Base-by-base conservation (phyloP, 345 rosid species). In the Orychophragmus violaceus region DNA sequence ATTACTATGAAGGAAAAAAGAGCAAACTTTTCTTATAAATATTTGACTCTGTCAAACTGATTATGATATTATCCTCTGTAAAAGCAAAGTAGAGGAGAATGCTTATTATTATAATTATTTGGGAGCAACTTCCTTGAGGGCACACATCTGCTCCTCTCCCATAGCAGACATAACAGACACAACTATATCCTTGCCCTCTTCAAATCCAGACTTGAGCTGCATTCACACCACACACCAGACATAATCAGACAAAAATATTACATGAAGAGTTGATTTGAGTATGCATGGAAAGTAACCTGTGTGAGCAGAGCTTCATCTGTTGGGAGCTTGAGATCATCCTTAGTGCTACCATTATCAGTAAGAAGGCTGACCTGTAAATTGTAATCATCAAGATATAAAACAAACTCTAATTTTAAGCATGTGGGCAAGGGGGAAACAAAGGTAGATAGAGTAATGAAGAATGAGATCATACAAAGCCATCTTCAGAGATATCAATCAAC, bases 91-190 rank as follows among this genome's bases (percentile, higher is more conserved):
- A 64, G 50, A 67, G 32, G 28, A 46, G 6, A 17, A 54, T 54
- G 58, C 4, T 46, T n/a, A 13, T 42, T 19, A 11, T 22, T 10
- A 22, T 48, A 0, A 22, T 67, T 22, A 56, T 60, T 82, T 85
- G 12, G 95, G 87, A 54, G 86, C 84, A 78, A 85, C 83, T 72
- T 85, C 95, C 80, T 85, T 86, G 17, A 84, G 76, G 60, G 84
- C 81, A 63, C 85, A 81, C 64, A 88, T 85, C 83, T 84, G 95
- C 77, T 88, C 95, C 77, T 88, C 91, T 62, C 96, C 96, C 96
- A 88, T 88, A 12, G 96, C 73, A 66, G 85, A 80, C 96, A 86
- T 86, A 28, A 88, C 91, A 24, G 82, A 32, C 71, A 88, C 89
- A 19, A 86, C 85, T 12, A 86, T 84, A 68, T 88, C 89, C 37